These are phyloP conservation scores for Colletotrichum simmondsii DNA, from an alignment of 2,329 filamentous ascomycete genomes.

Conservation along the genomic window DNA sequence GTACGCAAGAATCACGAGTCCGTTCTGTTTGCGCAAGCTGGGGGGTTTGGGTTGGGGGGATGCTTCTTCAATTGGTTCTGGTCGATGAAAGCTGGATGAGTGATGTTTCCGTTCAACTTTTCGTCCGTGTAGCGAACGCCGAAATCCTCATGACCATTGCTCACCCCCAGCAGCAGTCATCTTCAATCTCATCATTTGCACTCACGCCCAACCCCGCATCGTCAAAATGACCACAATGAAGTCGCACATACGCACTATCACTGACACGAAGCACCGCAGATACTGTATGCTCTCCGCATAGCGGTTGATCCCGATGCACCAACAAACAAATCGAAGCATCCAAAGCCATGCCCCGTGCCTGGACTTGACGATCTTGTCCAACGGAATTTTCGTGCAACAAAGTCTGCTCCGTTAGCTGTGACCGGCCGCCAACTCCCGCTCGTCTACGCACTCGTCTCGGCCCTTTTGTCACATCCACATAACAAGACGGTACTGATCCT, in stretches of 20 bases:
- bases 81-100: background rate
- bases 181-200: background rate
- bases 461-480: conserved; percentile 59
- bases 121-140: background rate
- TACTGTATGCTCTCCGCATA: conserved; percentile 41
- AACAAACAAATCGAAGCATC: conserved; percentile 21
- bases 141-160: conserved; percentile 41
- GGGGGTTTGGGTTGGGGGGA: background rate
- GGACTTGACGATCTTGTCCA: conserved; percentile 58
- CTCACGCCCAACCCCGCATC: background rate
- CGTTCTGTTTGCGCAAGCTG: background rate
- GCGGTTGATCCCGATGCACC: conserved; percentile 16
- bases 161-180: conserved; percentile 16
- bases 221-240: background rate
- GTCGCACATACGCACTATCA: conserved; percentile 6
- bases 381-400: conserved; percentile 60
- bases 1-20: conserved; percentile 50
- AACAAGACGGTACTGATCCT: conserved; percentile 63
- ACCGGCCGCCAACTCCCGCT: conserved; percentile 65
- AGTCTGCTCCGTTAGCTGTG: conserved; percentile 58
- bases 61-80: background rate
- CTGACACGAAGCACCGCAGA: conserved; percentile 38
- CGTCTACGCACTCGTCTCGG: conserved; percentile 65
- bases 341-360: conserved; percentile 52
- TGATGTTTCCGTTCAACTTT: conserved; percentile 17